A percentile compares a stretch with the other conserved stretches of the same genome.
These are phyloP conservation scores for Alternaria gansuensis DNA, from an alignment of 2,329 filamentous ascomycete species.

Conservation along the genomic window DNA sequence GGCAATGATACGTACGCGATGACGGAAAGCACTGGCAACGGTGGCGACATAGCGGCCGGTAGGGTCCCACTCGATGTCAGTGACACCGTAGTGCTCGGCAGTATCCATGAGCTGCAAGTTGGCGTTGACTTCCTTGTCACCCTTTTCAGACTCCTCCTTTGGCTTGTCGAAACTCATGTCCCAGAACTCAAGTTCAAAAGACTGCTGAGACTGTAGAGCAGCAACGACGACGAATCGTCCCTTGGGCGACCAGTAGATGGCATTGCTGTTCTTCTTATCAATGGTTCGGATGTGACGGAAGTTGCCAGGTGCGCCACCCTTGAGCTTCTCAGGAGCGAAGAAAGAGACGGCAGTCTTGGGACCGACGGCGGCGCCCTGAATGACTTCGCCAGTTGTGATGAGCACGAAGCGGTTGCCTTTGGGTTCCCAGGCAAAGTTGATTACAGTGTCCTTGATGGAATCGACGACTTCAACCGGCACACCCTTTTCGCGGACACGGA, in stretches of 20 bases:
- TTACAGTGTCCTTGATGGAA: conserved; percentile 96
- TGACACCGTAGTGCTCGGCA: conserved; percentile 95
- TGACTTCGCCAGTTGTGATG: conserved; percentile 90
- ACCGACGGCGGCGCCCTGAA: conserved; percentile 78
- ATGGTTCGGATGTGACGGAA: conserved; percentile 95
- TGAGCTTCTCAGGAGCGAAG: conserved; percentile 95
- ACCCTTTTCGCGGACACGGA: conserved; percentile 96
- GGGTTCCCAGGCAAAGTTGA: conserved; percentile 99
- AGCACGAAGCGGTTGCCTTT: conserved; percentile 97
- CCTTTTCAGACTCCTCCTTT: conserved; percentile 85
- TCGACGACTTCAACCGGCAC: conserved; percentile 98
- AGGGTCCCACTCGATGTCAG: conserved; percentile 97
- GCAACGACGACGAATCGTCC: conserved; percentile 95
- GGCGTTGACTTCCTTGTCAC: conserved; percentile 90
- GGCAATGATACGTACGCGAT: conserved; percentile 75
- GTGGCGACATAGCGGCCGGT: conserved; percentile 94
- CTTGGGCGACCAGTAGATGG: conserved; percentile 98
- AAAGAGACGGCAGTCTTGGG: conserved; percentile 96
- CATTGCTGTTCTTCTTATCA: conserved; percentile 99
- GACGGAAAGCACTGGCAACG: conserved; percentile 94
- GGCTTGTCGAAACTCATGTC: conserved; percentile 88
- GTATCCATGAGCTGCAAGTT: conserved; percentile 96
- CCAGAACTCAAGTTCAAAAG: conserved; percentile 96
- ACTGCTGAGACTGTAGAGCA: conserved; percentile 90
- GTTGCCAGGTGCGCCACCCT: conserved; percentile 82